Base-by-base conservation (phyloP, 805 yeast genomes). In the Lachancea sp. region DNA sequence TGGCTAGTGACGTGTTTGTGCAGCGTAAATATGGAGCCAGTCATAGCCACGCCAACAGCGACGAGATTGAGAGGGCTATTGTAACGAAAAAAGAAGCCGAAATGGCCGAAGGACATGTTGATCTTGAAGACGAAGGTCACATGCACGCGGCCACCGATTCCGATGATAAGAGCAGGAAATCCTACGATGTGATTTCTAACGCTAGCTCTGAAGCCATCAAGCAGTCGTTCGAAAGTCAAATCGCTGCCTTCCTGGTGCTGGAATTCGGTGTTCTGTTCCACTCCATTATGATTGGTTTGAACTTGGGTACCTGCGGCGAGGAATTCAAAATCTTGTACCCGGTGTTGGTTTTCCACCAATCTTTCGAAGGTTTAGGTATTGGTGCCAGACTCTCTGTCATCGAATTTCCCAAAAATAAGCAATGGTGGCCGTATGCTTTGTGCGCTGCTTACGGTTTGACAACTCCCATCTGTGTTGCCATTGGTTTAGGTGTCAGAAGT, bases 261-360 rank as follows among this genome's bases (percentile, higher is more conserved):
- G 90, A 82, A 58, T 80, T 81, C 48, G 90, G 90, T 46, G 72
- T 83, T 30, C 58, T 83, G 12, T 80, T 83, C 68, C 90, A 83
- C 63, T 80, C 88, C 2, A 80, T 83, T 2, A 77, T 83, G 63
- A 73, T 83, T 46, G 90, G 90, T 31, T 67, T 83, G 47, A 71
- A 83, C 5, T 63, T 83, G 47, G 84, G 85, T 8, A 74, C 78
- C 16, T 58, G 79, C 8, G 83, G 79, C 32, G 78, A 75, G 7
- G 83, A 81, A 54, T 82, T 80, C 57, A 68, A 63, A 34, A 71
- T 83, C 5, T 65, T 82, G 34, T 82, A 78, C 54, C 67, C 78
- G 35, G 90, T 82, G 5, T 48, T 75, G 29, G 76, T 79, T 5
- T 83, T 82, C 70, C 90, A 83, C 61, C 90, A 83, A 61, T 70